phyloP scores from a whole-genome alignment of 148 eudicot genomes.

The Heliosperma pusillum region DNA sequence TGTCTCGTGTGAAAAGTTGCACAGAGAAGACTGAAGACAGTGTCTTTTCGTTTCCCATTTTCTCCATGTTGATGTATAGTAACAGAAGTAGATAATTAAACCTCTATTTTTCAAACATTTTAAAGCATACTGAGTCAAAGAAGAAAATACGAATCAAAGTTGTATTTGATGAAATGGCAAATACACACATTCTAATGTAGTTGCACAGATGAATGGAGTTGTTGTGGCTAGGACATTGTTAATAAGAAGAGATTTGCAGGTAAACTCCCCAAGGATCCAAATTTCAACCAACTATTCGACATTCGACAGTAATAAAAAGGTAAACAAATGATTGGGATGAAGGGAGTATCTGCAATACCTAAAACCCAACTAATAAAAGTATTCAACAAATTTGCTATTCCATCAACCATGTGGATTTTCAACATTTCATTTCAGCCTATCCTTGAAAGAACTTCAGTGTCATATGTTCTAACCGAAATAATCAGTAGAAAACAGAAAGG shows the following conservation, averaged over 20 bases:
- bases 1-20: conserved; percentile 4
- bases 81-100: background rate
- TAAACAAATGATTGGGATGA: too few species aligned
- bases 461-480: background rate
- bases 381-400: background rate
- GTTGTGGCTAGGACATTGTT: too few species aligned
- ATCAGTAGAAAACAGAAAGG: background rate
- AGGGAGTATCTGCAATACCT: background rate
- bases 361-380: background rate
- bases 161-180: too few species aligned
- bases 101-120: background rate
- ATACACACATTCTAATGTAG: too few species aligned
- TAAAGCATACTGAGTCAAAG: background rate
- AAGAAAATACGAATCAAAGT: background rate
- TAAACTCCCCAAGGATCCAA: background rate
- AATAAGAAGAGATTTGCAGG: too few species aligned
- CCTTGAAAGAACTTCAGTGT: background rate
- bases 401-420: background rate
- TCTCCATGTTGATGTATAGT: background rate
- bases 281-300: background rate
- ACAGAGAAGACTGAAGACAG: background rate
- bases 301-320: background rate
- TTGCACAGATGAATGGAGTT: too few species aligned
- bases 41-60: background rate
- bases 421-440: background rate